Conservation (phyloP, 345 rosid genomes). For the Moricandia arvensis region DNA sequence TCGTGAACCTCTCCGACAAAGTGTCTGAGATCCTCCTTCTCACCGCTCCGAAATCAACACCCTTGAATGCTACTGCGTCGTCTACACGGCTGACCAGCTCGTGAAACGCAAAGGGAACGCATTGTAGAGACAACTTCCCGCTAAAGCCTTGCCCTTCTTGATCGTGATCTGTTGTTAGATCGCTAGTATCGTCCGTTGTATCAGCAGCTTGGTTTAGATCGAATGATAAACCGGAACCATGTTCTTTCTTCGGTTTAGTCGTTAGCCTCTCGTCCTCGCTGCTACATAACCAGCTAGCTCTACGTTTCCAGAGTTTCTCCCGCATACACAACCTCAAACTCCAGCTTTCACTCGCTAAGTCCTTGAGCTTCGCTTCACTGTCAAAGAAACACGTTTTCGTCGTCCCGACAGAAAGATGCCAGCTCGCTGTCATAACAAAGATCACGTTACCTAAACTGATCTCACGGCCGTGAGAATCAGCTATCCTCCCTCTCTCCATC, state of each 20-base stretch:
- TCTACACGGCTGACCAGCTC: slow-evolving; percentile 68
- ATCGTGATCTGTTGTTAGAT: slow-evolving; percentile 77
- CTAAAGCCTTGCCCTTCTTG: slow-evolving; percentile 38
- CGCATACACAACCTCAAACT: slow-evolving; percentile 59
- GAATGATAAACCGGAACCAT: slow-evolving; percentile 45
- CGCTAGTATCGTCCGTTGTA: slow-evolving; percentile 79
- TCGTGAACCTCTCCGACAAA: slow-evolving; percentile 49
- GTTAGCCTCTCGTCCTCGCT: slow-evolving; percentile 49
- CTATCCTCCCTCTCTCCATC: slow-evolving; percentile 85
- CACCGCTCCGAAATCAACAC: slow-evolving; percentile 65
- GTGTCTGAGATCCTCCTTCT: slow-evolving; percentile 40
- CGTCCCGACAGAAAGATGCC: slow-evolving; percentile 20
- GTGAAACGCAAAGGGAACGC: slow-evolving; percentile 36
- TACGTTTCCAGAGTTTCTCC: slow-evolving; percentile 69
- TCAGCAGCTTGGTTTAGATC: slow-evolving; percentile 80
- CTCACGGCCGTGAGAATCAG: slow-evolving; percentile 93
- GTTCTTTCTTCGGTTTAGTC: slow-evolving; percentile 66
- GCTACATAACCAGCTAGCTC: slow-evolving; percentile 62
- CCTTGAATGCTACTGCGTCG: slow-evolving; percentile 60
- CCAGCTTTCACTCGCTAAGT: slow-evolving; percentile 68
- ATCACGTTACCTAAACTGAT: slow-evolving; percentile 87
- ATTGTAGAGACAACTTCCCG: slow-evolving; percentile 30
- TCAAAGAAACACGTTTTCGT: slow-evolving; percentile 42
- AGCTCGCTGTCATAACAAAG: slow-evolving; percentile 71
- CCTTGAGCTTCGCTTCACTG: slow-evolving; percentile 54